Conservation (phyloP, 495 filamentous ascomycete genomes). For the Hypoxylon fuscum region DNA sequence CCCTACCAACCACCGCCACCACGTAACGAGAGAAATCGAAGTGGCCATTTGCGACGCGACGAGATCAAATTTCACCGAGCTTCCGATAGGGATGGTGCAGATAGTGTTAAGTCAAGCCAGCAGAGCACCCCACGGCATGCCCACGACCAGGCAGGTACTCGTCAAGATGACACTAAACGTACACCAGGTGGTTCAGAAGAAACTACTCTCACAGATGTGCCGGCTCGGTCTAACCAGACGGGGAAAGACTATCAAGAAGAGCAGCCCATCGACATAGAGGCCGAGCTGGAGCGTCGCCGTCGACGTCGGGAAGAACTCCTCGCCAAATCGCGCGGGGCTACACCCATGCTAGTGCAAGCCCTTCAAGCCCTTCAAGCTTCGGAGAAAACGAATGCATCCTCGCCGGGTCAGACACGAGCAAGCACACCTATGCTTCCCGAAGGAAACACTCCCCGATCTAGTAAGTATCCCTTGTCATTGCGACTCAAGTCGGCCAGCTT, state of each 20-base stretch:
- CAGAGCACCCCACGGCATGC: conserved; percentile 37
- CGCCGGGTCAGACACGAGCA: conserved; percentile 58
- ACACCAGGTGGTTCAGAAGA: conserved; percentile 66
- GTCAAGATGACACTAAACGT: conserved; percentile 73
- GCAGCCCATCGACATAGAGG: conserved; percentile 75
- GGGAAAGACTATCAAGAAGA: conserved; percentile 56
- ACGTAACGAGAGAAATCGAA: conserved; percentile 53
- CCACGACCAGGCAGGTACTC: conserved; percentile 47
- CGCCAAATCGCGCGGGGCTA: conserved; percentile 79
- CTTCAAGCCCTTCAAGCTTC: conserved; percentile 76
- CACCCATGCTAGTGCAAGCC: conserved; percentile 79
- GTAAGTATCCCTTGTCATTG: conserved; percentile 38
- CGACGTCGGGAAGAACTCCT: conserved; percentile 88
- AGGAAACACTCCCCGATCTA: conserved; percentile 51
- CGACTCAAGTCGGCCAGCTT: neutral
- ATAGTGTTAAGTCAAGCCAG: conserved; percentile 33
- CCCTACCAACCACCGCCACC: conserved; percentile 58
- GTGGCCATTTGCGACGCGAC: conserved; percentile 43
- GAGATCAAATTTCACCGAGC: conserved; percentile 34
- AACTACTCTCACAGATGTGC: conserved; percentile 24
- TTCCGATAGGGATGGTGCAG: conserved; percentile 26
- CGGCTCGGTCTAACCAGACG: conserved; percentile 36
- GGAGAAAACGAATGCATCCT: conserved; percentile 63
- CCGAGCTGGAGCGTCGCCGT: conserved; percentile 84
- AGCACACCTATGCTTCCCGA: conserved; percentile 52